phyloP scores from a whole-genome alignment of 139 green algal genomes.

The Closterium sp. region DNA sequence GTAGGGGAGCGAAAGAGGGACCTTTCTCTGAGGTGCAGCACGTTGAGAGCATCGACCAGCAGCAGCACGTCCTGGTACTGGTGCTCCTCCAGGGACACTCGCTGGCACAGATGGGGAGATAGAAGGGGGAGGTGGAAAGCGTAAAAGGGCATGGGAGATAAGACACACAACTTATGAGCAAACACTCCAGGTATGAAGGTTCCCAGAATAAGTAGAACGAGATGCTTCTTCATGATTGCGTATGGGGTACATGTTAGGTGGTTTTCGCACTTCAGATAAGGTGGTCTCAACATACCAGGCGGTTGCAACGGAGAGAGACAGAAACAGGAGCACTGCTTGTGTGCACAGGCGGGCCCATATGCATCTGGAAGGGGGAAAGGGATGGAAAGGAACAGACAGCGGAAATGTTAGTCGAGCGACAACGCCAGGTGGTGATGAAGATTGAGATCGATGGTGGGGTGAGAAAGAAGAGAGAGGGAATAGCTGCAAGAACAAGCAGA shows the following conservation, averaged over 20 bases:
- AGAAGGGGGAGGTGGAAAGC: too few species aligned
- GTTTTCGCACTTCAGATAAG: background rate
- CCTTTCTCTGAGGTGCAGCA: conserved; percentile 13
- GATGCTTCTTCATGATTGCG: too few species aligned
- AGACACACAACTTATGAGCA: too few species aligned
- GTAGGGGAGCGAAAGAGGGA: background rate
- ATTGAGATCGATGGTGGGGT: background rate
- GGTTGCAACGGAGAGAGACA: background rate
- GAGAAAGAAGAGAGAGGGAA: too few species aligned
- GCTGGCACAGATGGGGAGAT: background rate
- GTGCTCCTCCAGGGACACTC: conserved; percentile 19
- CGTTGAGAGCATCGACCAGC: conserved; percentile 1
- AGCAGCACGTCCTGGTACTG: conserved; percentile 33
- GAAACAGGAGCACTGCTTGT: background rate
- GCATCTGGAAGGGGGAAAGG: background rate
- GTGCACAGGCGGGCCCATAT: background rate
- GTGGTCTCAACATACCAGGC: background rate
- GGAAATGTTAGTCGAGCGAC: background rate
- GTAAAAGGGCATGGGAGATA: too few species aligned
- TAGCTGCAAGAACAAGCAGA: too few species aligned
- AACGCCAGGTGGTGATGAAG: background rate
- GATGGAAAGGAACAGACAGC: background rate
- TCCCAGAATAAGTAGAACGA: too few species aligned
- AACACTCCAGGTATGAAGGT: too few species aligned
- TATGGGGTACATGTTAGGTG: background rate